Evolutionary conservation across 1,284 basidiomycete species (phyloP).

Genomic region (Porogramme epimiltina): DNA sequence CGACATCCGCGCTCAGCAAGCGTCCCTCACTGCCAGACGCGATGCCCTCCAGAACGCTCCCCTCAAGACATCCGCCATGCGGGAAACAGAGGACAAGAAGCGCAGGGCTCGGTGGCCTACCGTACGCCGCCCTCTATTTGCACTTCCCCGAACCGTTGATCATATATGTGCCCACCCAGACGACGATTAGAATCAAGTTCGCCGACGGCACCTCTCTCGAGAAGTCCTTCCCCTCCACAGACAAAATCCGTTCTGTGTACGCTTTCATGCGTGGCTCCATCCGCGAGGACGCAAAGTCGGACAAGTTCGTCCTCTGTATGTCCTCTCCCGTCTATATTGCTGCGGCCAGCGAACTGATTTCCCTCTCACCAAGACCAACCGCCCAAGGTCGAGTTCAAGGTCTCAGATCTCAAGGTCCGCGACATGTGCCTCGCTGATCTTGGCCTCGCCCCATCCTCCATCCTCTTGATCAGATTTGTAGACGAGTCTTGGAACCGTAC

Average conservation of each 20-base stretch:
- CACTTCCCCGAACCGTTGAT: not conserved
- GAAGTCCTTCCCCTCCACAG: conserved; percentile 70
- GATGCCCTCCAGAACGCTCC: conserved; percentile 78
- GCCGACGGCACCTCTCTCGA: conserved; percentile 84
- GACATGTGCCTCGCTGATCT: conserved; percentile 70
- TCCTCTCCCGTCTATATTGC: conserved; percentile 12
- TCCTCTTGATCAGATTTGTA: conserved; percentile 77
- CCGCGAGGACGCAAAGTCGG: conserved; percentile 68
- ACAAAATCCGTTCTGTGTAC: conserved; percentile 81
- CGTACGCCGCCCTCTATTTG: conserved; percentile 42
- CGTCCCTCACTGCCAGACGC: conserved; percentile 59
- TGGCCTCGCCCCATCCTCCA: conserved; percentile 70
- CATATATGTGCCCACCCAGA: conserved; percentile 43
- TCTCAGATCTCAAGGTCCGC: conserved; percentile 71
- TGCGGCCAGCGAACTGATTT: not conserved
- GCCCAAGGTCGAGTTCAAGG: conserved; percentile 79
- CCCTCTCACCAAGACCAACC: conserved; percentile 77
- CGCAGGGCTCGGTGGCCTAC: conserved; percentile 72
- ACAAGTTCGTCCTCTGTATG: conserved; percentile 83
- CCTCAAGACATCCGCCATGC: conserved; percentile 65
- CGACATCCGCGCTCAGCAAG: conserved; percentile 75
- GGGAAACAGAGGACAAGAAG: conserved; percentile 66
- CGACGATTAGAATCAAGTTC: conserved; percentile 81
- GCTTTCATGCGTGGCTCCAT: conserved; percentile 79
- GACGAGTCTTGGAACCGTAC: conserved; percentile 73